Base-by-base conservation (phyloP, 805 yeast genomes). In the Geotrichum ghanense region DNA sequence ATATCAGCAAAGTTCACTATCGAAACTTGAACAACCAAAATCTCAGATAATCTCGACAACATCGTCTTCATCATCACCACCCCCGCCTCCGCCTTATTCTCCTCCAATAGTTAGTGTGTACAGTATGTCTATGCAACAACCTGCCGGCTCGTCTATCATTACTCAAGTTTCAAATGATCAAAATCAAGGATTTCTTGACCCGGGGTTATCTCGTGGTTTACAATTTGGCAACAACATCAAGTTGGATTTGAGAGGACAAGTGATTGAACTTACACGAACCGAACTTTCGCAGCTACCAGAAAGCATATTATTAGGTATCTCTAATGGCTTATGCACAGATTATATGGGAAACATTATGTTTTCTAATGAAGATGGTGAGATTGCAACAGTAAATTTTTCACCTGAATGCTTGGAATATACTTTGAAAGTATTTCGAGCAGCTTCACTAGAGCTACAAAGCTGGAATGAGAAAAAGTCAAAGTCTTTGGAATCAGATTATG, bases 281-380 rank as follows among this genome's bases (percentile, higher is more conserved):
- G 95, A 87, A 61, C 73, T 92, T 53, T 81, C 89, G 86, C 79
- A 87, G 45, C 69, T 92, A 25, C 98, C 98, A 0, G 98, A 92
- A 61, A 79, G 89, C 50, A 78, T 92, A 21, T 68, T 92, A 48
- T 74, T 89, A 46, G 85, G 96, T 56, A 67, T 92, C 20, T 95
- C 96, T 14, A 86, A 84, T 53, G 95, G 97, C 39, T 94, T 87
- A 2, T 83, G 87, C 60, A 73, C 84, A 48, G 92, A 86, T 62
- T 72, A 72, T 49, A 66, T 76, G 45, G 95, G 95, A 1, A 81
- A 81, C 53, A 83, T 84, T 6, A 83, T 87, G 48, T 74, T 85
- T 26, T 84, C 83, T 54, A 65, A 86, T 56, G 79, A 94, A 0
- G 92, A 86, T 53, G 78, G 81, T 4, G 94, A 84, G 60, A 69